Evolutionary conservation across 129 eudicot species (phyloP), one percentile per base, ranked within the genome.

Genomic region (Calendula officinalis): DNA sequence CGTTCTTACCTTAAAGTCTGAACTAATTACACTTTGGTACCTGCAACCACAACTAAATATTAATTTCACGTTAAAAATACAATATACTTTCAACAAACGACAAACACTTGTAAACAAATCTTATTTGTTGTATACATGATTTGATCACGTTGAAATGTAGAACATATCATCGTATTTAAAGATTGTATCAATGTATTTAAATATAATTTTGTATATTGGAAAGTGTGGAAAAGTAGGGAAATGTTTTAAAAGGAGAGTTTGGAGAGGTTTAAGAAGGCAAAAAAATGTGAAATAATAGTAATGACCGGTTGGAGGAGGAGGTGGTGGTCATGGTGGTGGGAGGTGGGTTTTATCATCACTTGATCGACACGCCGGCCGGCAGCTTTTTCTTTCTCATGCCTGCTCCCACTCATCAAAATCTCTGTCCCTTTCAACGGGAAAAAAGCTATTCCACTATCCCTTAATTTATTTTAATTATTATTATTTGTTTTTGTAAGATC

Each of bases 261-360:
- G 87, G 76, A 66, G 85, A 81, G 71, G 71, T 80, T 80, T 71
- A 67, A 72, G 95, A 87, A 76, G 90, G 95, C 95, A 87, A 57
- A 70, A 49, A 75, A 69, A 45, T n/a, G 43, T 12, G 62, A 56
- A 30, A 54, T 54, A 54, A 30, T 54, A 38, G 58, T 17, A 52
- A 30, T 55, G 60, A 30, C 60, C 60, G 42, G 42, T 30, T 44
- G 51, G 14, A 60, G 51, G 50, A 43, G 74, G 51, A 47, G 77
- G 80, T 64, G 50, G 60, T 48, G 66, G 6, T 44, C 64, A 36
- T 35, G 56, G 43, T 40, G 48, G 48, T 46, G 59, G 47, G 56
- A 33, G 77, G 86, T 71, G 85, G 82, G 80, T 68, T 77, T 82
- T 77, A 74, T 80, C 77, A 78, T 84, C 69, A 76, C 60, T 17